These are phyloP conservation scores for Brassica juncea DNA, from an alignment of 345 rosid genomes.

Conservation along the genomic window DNA sequence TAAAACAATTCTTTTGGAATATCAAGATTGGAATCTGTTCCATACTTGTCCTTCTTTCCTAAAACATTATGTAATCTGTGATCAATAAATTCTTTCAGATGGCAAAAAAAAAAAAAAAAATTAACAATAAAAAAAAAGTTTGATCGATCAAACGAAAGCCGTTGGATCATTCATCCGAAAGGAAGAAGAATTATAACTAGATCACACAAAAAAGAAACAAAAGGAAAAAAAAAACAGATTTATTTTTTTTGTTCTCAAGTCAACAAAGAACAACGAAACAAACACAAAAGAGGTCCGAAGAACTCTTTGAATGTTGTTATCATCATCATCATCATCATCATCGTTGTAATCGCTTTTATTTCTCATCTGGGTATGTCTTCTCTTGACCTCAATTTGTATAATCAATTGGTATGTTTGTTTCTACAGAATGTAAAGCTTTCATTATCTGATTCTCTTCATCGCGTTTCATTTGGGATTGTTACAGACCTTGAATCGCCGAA, in stretches of 20 bases:
- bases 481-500: conserved; percentile 27
- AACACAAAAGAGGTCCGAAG: conserved; percentile 32
- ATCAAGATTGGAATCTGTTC: too few relatives aligned
- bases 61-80: too few relatives aligned
- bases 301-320: conserved; percentile 34
- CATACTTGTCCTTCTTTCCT: too few relatives aligned
- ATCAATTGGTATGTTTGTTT: conserved; percentile 8
- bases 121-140: neutral
- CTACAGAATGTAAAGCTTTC: conserved; percentile 25
- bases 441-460: conserved; percentile 29
- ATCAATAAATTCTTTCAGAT: too few relatives aligned
- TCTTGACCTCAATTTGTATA: conserved; percentile 28
- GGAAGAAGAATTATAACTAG: conserved; percentile 5
- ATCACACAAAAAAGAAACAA: neutral
- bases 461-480: conserved; percentile 1
- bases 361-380: conserved; percentile 21
- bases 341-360: conserved; percentile 25
- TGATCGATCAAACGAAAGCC: conserved; percentile 21
- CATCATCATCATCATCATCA: conserved; percentile 34
- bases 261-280: conserved; percentile 62
- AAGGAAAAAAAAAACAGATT: conserved; percentile 1
- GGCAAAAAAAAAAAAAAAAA: neutral
- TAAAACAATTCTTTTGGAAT: too few relatives aligned
- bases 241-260: conserved; percentile 37
- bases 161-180: conserved; percentile 33